A percentile compares a stretch with the other conserved stretches of the same genome.
These are phyloP conservation scores for Puccinia horiana DNA, from an alignment of 1,284 basidiomycete species.

Conservation along the genomic window DNA sequence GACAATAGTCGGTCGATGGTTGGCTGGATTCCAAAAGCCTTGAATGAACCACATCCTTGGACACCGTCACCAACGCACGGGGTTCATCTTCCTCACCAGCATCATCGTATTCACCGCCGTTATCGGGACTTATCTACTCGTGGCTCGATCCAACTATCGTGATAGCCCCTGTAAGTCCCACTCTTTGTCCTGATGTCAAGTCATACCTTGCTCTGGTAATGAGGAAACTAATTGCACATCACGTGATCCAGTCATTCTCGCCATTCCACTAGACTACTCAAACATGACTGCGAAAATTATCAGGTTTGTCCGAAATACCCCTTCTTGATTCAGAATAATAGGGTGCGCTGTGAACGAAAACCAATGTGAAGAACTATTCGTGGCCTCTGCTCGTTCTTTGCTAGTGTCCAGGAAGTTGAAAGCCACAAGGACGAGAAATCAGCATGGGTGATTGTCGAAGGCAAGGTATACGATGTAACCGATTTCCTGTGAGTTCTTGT, in stretches of 20 bases:
- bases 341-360: too few relatives aligned
- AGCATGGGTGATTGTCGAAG: slow-evolving; percentile 57
- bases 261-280: background rate
- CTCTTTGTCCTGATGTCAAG: background rate
- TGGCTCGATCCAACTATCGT: background rate
- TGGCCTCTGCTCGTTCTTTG: background rate
- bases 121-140: background rate
- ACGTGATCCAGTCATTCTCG: background rate
- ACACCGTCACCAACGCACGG: background rate
- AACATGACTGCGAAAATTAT: background rate
- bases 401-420: slow-evolving; percentile 53
- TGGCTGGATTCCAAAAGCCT: background rate
- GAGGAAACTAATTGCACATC: background rate
- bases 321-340: too few relatives aligned
- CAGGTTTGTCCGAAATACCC: background rate
- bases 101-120: background rate
- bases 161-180: background rate
- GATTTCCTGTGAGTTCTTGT: slow-evolving; percentile 50
- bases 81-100: background rate
- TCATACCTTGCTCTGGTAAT: background rate
- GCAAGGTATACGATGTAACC: slow-evolving; percentile 55
- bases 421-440: slow-evolving; percentile 55
- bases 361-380: background rate
- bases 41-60: background rate
- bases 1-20: background rate